Evolutionary conservation across 768 basidiomycete genomes (phyloP).

Genomic region (Rhodotorula kratochvilovae): DNA sequence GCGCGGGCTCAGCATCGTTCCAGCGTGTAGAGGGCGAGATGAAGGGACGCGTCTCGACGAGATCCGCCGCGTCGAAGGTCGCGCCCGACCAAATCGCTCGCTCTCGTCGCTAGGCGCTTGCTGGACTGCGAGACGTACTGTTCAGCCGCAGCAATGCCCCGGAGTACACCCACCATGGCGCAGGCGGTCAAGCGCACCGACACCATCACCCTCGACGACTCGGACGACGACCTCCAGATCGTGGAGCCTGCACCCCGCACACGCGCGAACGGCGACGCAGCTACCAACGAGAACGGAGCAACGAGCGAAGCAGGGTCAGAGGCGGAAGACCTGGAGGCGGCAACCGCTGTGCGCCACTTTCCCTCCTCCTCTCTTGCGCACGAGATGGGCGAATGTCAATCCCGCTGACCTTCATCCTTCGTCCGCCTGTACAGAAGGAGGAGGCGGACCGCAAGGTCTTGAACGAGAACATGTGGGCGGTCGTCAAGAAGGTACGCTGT

Average conservation of each 20-base stretch:
- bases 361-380: not conserved
- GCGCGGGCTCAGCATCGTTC: not conserved
- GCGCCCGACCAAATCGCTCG: too few species aligned
- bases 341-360: not conserved
- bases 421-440: too few species aligned
- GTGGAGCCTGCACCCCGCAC: not conserved
- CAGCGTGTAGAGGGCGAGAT: too few species aligned
- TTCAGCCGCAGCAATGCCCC: not conserved
- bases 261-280: not conserved
- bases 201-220: slow-evolving; percentile 3
- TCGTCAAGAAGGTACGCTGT: not conserved
- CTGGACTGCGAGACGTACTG: not conserved
- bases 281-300: too few species aligned
- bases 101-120: too few species aligned
- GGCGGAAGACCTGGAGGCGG: not conserved
- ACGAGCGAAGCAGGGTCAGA: not conserved
- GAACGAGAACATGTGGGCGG: not conserved
- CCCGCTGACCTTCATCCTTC: too few species aligned
- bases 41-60: not conserved
- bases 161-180: too few species aligned
- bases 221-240: not conserved
- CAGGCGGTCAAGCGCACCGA: not conserved
- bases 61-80: not conserved
- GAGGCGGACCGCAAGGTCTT: too few species aligned
- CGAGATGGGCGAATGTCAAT: too few species aligned